These are phyloP conservation scores for Solanum okadae DNA, from an alignment of 257 asterid genomes.

Conservation along the genomic window DNA sequence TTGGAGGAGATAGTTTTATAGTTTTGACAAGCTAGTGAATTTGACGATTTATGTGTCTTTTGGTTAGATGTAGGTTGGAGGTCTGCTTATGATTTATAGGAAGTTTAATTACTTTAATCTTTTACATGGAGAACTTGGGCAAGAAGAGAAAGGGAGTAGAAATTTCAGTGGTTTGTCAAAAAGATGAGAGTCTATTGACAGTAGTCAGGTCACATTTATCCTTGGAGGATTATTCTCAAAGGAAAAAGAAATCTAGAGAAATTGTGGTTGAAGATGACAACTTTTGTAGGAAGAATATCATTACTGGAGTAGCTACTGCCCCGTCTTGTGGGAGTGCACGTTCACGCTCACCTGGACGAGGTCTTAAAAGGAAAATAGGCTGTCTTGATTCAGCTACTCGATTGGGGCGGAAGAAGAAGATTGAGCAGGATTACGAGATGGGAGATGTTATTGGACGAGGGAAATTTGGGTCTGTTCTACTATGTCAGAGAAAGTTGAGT, in stretches of 20 bases:
- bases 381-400: constrained; percentile 74
- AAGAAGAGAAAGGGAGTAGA: constrained; percentile 70
- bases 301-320: constrained; percentile 67
- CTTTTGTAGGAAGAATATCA: constrained; percentile 33
- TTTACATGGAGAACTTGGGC: constrained; percentile 34
- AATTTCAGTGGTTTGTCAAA: neutral
- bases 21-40: neutral
- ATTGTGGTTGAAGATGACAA: constrained; percentile 22
- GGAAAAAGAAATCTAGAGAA: constrained; percentile 76
- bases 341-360: constrained; percentile 46
- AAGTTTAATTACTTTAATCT: neutral
- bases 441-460: constrained; percentile 59
- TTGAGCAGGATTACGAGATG: constrained; percentile 59
- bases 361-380: constrained; percentile 85
- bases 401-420: constrained; percentile 79
- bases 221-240: constrained; percentile 54
- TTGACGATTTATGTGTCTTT: neutral
- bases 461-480: constrained; percentile 69
- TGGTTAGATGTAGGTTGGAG: constrained; percentile 2
- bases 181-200: constrained; percentile 13
- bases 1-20: neutral
- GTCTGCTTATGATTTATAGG: neutral
- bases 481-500: constrained; percentile 51
- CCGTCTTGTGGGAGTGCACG: constrained; percentile 60
- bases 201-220: constrained; percentile 56